Evolutionary conservation across 2,329 filamentous ascomycete species (phyloP).

Genomic region (Paracoccidioides brasiliensis): DNA sequence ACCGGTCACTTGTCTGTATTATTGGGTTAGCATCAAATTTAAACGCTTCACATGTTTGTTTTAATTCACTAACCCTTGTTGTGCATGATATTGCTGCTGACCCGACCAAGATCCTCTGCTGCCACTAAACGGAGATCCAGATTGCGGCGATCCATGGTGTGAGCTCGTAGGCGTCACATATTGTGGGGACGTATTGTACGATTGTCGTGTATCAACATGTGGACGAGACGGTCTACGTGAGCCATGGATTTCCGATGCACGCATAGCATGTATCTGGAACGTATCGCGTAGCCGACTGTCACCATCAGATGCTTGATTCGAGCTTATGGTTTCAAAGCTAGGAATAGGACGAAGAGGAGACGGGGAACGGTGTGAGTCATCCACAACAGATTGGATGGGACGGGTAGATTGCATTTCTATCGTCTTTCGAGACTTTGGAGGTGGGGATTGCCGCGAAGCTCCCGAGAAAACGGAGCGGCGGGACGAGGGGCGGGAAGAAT

Average conservation of each 20-base stretch:
- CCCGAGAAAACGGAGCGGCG: constrained; percentile 23
- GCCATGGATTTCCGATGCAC: constrained; percentile 20
- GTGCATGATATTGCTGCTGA: constrained; percentile 29
- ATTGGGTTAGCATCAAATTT: constrained; percentile 13
- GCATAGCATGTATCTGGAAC: constrained; percentile 22
- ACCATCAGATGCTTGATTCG: constrained; percentile 19
- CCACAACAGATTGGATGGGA: constrained; percentile 19
- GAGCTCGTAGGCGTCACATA: constrained; percentile 42
- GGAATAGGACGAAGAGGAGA: constrained; percentile 24
- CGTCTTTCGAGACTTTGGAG: constrained; percentile 13
- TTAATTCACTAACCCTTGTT: constrained; percentile 37
- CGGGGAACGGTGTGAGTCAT: constrained; percentile 18
- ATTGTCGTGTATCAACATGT: constrained; percentile 31
- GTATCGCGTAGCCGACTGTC: constrained; percentile 21
- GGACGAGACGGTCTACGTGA: constrained; percentile 28
- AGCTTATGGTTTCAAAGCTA: constrained; percentile 21
- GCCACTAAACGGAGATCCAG: constrained; percentile 46
- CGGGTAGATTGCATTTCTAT: constrained; percentile 18
- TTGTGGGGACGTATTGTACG: constrained; percentile 46
- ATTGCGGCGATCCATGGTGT: constrained; percentile 48
- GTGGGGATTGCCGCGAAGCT: constrained; percentile 21
- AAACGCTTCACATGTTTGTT: constrained; percentile 4
- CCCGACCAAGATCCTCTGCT: constrained; percentile 42
- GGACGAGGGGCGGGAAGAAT: constrained; percentile 22
- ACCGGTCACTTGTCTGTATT: constrained; percentile 35